Evolutionary conservation across 495 filamentous ascomycete species (phyloP).

Genomic region (Emericellopsis terricola): DNA sequence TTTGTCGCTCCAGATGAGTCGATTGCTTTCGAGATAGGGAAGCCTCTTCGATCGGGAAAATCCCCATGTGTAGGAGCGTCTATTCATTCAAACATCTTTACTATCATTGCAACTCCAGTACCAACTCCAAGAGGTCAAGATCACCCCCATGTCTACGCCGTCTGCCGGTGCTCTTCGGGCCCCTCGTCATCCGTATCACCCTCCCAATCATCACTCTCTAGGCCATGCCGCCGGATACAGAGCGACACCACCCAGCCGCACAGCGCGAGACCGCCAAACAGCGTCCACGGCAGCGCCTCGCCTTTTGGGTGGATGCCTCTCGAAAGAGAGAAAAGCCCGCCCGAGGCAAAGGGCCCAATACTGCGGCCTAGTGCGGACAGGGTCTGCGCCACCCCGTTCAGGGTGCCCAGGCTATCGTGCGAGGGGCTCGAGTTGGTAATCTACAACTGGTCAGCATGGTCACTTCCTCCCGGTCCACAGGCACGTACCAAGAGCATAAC

Average conservation of each 20-base stretch:
- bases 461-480: constrained; percentile 1
- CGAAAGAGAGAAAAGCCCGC: constrained; percentile 61
- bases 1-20: too few relatives aligned
- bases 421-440: constrained; percentile 87
- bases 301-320: constrained; percentile 55
- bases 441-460: constrained; percentile 21
- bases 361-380: constrained; percentile 83
- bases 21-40: too few relatives aligned
- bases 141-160: too few relatives aligned
- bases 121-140: too few relatives aligned
- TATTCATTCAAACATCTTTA: too few relatives aligned
- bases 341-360: constrained; percentile 74
- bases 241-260: constrained; percentile 61
- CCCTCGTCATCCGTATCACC: constrained; percentile 11
- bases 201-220: constrained; percentile 30
- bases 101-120: too few relatives aligned
- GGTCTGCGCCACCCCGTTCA: constrained; percentile 90
- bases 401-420: constrained; percentile 66
- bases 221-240: constrained; percentile 45
- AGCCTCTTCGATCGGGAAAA: too few relatives aligned
- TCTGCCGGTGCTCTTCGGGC: too few relatives aligned
- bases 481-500: constrained; percentile 62
- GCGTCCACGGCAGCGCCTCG: constrained; percentile 66
- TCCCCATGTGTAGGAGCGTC: too few relatives aligned
- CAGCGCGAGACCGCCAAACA: constrained; percentile 64